Base-by-base conservation (phyloP, 2,329 filamentous ascomycete species). In the Ascochyta koolunga region DNA sequence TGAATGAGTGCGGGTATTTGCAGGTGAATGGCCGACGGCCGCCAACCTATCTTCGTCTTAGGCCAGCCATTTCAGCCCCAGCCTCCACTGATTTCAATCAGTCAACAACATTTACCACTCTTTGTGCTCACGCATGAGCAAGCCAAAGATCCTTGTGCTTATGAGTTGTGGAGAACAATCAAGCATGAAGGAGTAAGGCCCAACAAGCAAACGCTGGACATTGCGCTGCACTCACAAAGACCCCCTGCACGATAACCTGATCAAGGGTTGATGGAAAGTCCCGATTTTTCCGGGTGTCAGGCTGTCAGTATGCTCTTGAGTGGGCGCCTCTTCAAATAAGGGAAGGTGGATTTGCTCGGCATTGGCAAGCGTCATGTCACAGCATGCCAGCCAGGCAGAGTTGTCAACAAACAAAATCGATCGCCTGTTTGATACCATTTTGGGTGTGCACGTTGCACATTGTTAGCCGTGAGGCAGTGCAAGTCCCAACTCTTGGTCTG, bases 361-460 rank as follows among this genome's bases (percentile, higher is more conserved):
- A 52, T 60, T 58, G 54, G 51, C 53, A 47, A 41, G 32, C 51
- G 37, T 46, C 47, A 48, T 59, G 27, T 37, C 41, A 58, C 47
- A 50, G 48, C 44, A 46, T 50, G 37, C 25, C 49, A n/a, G n/a
- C n/a, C n/a, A n/a, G n/a, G n/a, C n/a, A n/a, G n/a, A n/a, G n/a
- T n/a, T n/a, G n/a, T n/a, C n/a, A n/a, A n/a, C n/a, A n/a, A n/a
- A n/a, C n/a, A n/a, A n/a, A n/a, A n/a, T n/a, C n/a, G n/a, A n/a
- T n/a, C n/a, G n/a, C n/a, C n/a, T n/a, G n/a, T n/a, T n/a, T n/a
- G n/a, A n/a, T n/a, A n/a, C n/a, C n/a, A n/a, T n/a, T n/a, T n/a
- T n/a, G n/a, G n/a, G n/a, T n/a, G n/a, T n/a, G n/a, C n/a, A n/a
- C n/a, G n/a, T n/a, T n/a, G n/a, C n/a, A n/a, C n/a, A n/a, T n/a